Conservation (phyloP, 2,329 filamentous ascomycete species). For the Alternaria gaisen region DNA sequence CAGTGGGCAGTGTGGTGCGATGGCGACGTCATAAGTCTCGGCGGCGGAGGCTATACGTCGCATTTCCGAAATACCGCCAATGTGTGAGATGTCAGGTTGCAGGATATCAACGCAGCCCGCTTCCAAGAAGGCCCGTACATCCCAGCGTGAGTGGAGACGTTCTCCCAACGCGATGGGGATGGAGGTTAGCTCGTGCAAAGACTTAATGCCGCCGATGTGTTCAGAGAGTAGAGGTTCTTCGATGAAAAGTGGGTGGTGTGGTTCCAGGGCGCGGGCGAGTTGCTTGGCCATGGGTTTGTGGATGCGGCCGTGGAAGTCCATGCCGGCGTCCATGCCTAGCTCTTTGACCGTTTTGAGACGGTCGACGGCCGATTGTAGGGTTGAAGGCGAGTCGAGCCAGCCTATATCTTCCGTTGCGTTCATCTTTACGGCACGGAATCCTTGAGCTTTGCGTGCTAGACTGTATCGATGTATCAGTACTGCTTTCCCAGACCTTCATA, state of each 20-base stretch:
- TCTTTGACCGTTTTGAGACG: constrained; percentile 74
- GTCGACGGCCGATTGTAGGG: constrained; percentile 70
- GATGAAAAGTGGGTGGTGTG: constrained; percentile 76
- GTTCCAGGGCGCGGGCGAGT: constrained; percentile 71
- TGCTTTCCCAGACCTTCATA: not conserved
- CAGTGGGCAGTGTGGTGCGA: constrained; percentile 77
- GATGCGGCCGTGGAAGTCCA: constrained; percentile 81
- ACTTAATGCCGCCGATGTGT: constrained; percentile 71
- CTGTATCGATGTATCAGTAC: constrained; percentile 44
- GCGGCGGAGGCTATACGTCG: constrained; percentile 74
- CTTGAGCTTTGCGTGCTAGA: constrained; percentile 66
- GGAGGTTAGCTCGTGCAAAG: constrained; percentile 64
- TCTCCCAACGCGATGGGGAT: constrained; percentile 77
- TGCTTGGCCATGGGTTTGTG: constrained; percentile 86
- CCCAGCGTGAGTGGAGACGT: constrained; percentile 75
- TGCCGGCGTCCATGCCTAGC: constrained; percentile 74
- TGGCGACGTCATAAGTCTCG: constrained; percentile 76
- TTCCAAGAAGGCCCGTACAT: constrained; percentile 76
- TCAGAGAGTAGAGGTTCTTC: constrained; percentile 78
- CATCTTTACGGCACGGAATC: constrained; percentile 77
- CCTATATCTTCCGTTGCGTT: constrained; percentile 79
- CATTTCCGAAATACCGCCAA: constrained; percentile 77
- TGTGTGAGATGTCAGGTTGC: constrained; percentile 76
- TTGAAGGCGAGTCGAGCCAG: constrained; percentile 77
- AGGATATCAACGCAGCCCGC: constrained; percentile 73